Evolutionary conservation across 495 filamentous ascomycete species (phyloP), one percentile per base, ranked within the genome.

Genomic region (Staphylotrichum longicolle): DNA sequence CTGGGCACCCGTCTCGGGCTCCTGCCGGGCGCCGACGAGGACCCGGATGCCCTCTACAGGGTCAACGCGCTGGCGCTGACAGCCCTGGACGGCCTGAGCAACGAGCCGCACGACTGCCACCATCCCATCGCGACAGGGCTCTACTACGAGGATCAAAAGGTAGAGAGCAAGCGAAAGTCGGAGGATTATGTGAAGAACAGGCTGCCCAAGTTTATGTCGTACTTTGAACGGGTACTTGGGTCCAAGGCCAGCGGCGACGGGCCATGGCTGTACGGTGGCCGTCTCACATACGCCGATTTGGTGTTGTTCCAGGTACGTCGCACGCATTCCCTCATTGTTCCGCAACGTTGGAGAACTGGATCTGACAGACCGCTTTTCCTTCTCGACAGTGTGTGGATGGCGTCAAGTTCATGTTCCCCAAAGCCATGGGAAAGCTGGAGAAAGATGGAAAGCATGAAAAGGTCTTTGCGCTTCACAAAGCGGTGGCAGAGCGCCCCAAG

Each of bases 91-190:
- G 77, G 80, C 0, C 60, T 88, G 59, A 78, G 77, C 61, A 84
- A 88, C 61, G 87, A 90, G 68, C 76, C 78, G 14, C 87, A 90
- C 63, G 85, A 89, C 62, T 79, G 77, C 47, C 87, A 90, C 61
- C 87, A 90, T 63, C 87, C 87, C 0, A 76, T 89, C 14, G 76
- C 81, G 0, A 61, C 68, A 0, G 63, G 64, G 5, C 63, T 80
- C 34, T 88, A 86, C 61, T 90, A 88, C 62, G 86, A 89, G 60
- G 84, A 89, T 35, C 86, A 90, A 73, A 87, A 85, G 65, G 74
- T 71, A 1, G 86, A 87, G 66, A 75, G 82, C 39, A 70, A 79
- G 65, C 70, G 75, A 39, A 78, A 73, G 62, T 70, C 79, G 6
- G 68, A 73, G 56, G 79, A 87, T 62, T 85, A 83, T 45, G 71